A percentile compares a stretch with the other conserved stretches of the same genome.
These are phyloP conservation scores for Tolypocladium paradoxum DNA, from an alignment of 2,329 filamentous ascomycete species.

Conservation along the genomic window DNA sequence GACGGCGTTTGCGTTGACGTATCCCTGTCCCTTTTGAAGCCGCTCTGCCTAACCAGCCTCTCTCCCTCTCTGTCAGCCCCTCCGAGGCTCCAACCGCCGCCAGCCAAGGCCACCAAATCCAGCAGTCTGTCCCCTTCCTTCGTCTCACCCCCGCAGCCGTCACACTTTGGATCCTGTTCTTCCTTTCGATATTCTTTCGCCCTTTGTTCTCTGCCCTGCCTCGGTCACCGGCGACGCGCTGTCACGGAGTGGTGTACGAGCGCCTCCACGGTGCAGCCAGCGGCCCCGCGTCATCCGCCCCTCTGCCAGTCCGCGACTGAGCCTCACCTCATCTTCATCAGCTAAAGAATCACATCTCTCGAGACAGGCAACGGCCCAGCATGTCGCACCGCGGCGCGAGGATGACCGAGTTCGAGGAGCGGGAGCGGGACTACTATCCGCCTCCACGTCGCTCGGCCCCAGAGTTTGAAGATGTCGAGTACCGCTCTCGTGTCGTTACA, in stretches of 20 bases:
- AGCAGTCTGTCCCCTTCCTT: background rate
- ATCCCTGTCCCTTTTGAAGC: background rate
- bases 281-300: background rate
- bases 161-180: too few species aligned
- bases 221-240: background rate
- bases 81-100: background rate
- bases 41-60: background rate
- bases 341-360: background rate
- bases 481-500: conserved; percentile 10
- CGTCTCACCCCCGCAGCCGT: background rate
- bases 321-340: background rate
- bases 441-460: conserved; percentile 23
- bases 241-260: background rate
- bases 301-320: background rate
- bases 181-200: background rate
- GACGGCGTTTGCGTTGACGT: background rate
- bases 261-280: background rate
- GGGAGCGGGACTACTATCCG: conserved; percentile 33
- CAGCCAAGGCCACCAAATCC: background rate
- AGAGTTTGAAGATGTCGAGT: conserved; percentile 13
- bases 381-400: conserved; percentile 10
- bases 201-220: background rate
- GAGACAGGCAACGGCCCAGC: background rate
- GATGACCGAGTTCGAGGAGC: conserved; percentile 33
- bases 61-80: background rate